Base-by-base conservation (phyloP, 2,329 filamentous ascomycete genomes). In the Geosmithia morbida region DNA sequence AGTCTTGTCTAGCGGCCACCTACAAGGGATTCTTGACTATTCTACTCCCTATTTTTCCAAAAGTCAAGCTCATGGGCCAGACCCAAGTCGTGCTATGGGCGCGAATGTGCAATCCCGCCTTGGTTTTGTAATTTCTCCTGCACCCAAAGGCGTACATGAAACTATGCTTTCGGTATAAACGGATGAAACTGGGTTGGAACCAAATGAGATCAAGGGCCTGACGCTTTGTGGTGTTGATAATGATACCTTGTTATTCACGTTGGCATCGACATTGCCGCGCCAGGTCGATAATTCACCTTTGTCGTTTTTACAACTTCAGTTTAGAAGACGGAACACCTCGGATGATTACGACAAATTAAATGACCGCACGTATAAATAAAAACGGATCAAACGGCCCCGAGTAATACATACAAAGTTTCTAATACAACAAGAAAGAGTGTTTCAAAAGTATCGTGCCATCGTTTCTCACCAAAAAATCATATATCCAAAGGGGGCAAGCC, bases 401-500 rank as follows among this genome's bases (percentile, higher is more conserved):
- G 22, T 26, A 26, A 26, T 26, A 26, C 22, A 8, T 26, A 26
- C 22, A 26, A 26, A 26, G 4, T 26, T 26, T 26, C 8, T 4
- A 26, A 26, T 26, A 26, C 22, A 16, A 37, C 5, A 37, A 37
- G 11, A 37, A 37, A 37, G 33, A 37, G 14, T 33, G 37, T n/a
- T 33, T 39, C 30, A 13, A 7, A 43, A 7, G 16, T 19, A 16
- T 37, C 20, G 43, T 45, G 30, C 56, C 49, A 57, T 45, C 43
- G 17, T 45, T 37, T 18, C 29, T 26, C 26, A 45, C 37, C 4
- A 18, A 33, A 33, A 18, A 56, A 53, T 58, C 53, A 69, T 50
- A 80, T 66, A 48, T 71, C 68, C 61, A 83, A 65, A 11, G 62
- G 61, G 17, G 71, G 75, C 50, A 84, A 58, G 0, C 80, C 81